Conservation (phyloP, 495 filamentous ascomycete genomes). For the Lasiosphaeriaceae sp. region DNA sequence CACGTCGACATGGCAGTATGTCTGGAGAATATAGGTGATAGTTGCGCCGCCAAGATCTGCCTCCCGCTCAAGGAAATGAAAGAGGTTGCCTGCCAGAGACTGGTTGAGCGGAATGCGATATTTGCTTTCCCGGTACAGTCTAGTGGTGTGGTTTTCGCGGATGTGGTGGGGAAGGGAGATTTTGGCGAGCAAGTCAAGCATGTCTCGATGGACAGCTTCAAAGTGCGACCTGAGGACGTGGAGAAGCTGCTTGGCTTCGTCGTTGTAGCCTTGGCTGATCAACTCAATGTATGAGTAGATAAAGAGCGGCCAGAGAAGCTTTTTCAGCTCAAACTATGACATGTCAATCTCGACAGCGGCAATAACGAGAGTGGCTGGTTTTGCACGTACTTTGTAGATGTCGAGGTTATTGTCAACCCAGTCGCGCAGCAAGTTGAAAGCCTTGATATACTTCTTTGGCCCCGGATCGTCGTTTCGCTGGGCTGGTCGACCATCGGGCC, state of each 20-base stretch:
- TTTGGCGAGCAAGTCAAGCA: slow-evolving; percentile 62
- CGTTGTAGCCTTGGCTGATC: slow-evolving; percentile 64
- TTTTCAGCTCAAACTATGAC: slow-evolving; percentile 72
- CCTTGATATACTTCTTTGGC: slow-evolving; percentile 68
- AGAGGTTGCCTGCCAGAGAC: slow-evolving; percentile 70
- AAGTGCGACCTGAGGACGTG: slow-evolving; percentile 63
- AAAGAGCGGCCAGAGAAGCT: slow-evolving; percentile 87
- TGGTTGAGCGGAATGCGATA: slow-evolving; percentile 84
- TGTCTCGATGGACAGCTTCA: slow-evolving; percentile 68
- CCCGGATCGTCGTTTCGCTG: slow-evolving; percentile 61
- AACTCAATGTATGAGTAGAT: slow-evolving; percentile 88
- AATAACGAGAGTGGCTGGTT: background rate
- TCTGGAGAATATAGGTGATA: slow-evolving; percentile 70
- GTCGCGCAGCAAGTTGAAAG: slow-evolving; percentile 65
- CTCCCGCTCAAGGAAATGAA: slow-evolving; percentile 84
- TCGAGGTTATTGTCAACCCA: slow-evolving; percentile 91
- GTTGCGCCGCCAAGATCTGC: slow-evolving; percentile 71
- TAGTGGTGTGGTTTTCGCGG: slow-evolving; percentile 62
- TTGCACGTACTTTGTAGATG: slow-evolving; percentile 72
- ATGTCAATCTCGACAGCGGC: slow-evolving; percentile 24
- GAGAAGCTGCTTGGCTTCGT: slow-evolving; percentile 70
- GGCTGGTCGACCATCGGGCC: slow-evolving; percentile 72
- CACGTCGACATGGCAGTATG: slow-evolving; percentile 65
- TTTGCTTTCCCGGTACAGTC: slow-evolving; percentile 75
- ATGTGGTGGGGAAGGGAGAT: slow-evolving; percentile 76